A percentile compares a stretch with the other conserved stretches of the same genome.
Conservation (phyloP, 257 asterid genomes). For the Nicotiana obtusifolia region DNA sequence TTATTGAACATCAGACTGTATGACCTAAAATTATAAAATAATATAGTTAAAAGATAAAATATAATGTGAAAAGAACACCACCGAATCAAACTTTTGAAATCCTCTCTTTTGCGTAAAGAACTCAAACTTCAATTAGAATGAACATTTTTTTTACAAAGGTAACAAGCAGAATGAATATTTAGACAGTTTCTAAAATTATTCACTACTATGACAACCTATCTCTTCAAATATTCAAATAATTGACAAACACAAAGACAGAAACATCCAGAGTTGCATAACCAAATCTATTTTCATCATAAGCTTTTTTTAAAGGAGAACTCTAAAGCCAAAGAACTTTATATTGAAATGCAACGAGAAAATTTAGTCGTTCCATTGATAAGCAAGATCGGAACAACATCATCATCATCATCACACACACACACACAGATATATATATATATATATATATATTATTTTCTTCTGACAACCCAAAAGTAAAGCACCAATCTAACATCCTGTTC, state of each 20-base stretch:
- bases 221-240: background rate
- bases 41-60: too few species aligned
- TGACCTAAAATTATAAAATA: too few species aligned
- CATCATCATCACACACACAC: too few species aligned
- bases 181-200: background rate
- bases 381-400: background rate
- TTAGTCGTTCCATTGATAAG: too few species aligned
- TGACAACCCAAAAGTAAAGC: background rate
- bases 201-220: background rate
- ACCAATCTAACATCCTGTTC: background rate
- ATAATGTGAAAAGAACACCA: too few species aligned
- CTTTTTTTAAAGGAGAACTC: background rate
- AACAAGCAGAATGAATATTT: too few species aligned
- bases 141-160: too few species aligned
- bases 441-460: background rate
- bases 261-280: background rate
- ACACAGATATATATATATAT: background rate
- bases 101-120: too few species aligned
- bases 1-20: too few species aligned
- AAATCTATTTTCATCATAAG: background rate
- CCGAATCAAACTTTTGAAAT: too few species aligned
- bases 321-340: background rate
- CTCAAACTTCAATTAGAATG: too few species aligned
- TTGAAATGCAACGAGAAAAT: background rate
- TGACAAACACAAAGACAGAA: background rate